Evolutionary conservation across 2,329 filamentous ascomycete species (phyloP), one percentile per base, ranked within the genome.

Genomic region (Ciborinia camelliae): DNA sequence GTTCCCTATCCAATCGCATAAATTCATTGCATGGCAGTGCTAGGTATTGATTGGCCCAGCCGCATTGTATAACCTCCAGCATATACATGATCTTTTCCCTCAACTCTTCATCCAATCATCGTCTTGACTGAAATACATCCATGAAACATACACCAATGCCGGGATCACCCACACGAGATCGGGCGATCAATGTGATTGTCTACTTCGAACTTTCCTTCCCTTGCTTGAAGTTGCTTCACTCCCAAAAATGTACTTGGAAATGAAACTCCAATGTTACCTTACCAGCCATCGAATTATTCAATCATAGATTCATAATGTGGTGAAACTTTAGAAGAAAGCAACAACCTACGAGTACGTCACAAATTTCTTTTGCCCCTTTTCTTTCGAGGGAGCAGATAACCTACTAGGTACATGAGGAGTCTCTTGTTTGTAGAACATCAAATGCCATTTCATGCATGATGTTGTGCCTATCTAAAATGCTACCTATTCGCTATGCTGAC

Each of bases 401-500:
- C n/a, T n/a, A n/a, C n/a, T n/a, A n/a, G 18, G 4, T 26, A 43
- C 47, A 54, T 30, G 8, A 35, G 23, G 23, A 62, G 15, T 55
- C 15, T 48, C 48, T n/a, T 14, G 18, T 35, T 41, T 58, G 52
- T 63, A 58, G 62, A 58, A 58, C 62, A 58, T 64, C 45, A 48
- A 45, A 60, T 60, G 35, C 54, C 54, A 61, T 59, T 63, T 59
- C 45, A 59, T 59, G 62, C 43, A 65, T 62, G n/a, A 64, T 64
- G 55, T 63, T 45, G 50, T 54, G 20, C 32, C 52, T 59, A 59
- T 51, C 62, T 63, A 53, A 51, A 41, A 48, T 62, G 57, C 58
- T 65, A 65, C 57, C 58, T 62, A 62, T 45, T 58, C 48, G 67
- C 71, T 69, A 72, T 66, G 62, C 70, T 68, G 65, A 67, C 66